phyloP scores from a whole-genome alignment of 257 asterid species.

The Nyctanthes arbortristis region DNA sequence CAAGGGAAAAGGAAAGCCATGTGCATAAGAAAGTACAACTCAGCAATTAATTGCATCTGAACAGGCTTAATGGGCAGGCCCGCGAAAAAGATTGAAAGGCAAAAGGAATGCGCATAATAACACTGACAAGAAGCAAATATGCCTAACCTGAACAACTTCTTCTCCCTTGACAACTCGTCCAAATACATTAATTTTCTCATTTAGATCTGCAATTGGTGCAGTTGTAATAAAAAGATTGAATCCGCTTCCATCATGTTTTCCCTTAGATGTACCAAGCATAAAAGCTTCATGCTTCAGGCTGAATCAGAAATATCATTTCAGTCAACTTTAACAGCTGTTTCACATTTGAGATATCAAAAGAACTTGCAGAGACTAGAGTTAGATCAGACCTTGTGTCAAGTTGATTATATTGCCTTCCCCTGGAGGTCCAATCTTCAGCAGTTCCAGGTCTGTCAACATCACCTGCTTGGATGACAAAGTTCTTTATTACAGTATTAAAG shows the following conservation, averaged over 20 bases:
- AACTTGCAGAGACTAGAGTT: slow-evolving; percentile 17
- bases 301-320: neutral
- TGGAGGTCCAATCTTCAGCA: slow-evolving; percentile 85
- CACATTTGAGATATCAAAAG: too few relatives aligned
- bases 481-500: slow-evolving; percentile 83
- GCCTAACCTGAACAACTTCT: slow-evolving; percentile 85
- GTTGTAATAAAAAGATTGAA: slow-evolving; percentile 88
- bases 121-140: neutral
- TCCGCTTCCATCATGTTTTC: slow-evolving; percentile 55
- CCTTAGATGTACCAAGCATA: slow-evolving; percentile 93
- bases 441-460: slow-evolving; percentile 61
- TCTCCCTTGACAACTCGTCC: slow-evolving; percentile 93
- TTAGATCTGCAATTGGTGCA: slow-evolving; percentile 90
- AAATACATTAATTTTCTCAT: slow-evolving; percentile 75
- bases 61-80: neutral
- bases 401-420: slow-evolving; percentile 84
- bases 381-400: slow-evolving; percentile 78
- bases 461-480: slow-evolving; percentile 93
- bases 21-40: neutral
- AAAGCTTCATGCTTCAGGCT: slow-evolving; percentile 95
- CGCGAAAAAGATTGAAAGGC: neutral
- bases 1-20: neutral
- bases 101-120: neutral
- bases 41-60: neutral
- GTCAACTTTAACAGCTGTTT: neutral